phyloP scores from a whole-genome alignment of 106 monocot genomes.

The Narthecium ossifragum region DNA sequence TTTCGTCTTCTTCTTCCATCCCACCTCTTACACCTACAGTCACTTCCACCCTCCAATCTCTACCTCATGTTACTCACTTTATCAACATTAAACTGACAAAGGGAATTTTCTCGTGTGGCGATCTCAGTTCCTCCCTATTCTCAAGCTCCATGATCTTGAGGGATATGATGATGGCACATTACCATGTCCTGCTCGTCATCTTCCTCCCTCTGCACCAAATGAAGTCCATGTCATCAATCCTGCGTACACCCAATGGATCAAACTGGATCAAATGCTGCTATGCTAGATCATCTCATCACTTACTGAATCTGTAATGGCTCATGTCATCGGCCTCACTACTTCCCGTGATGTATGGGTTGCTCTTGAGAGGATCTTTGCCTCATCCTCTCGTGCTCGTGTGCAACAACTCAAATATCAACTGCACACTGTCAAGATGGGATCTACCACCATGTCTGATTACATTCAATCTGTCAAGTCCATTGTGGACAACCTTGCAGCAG shows the following conservation, averaged over 20 bases:
- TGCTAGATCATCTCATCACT: not conserved
- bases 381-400: not conserved
- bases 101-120: conserved; percentile 1
- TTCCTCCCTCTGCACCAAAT: conserved; percentile 3
- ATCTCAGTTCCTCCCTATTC: not conserved
- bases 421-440: not conserved
- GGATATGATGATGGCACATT: not conserved
- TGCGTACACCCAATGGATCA: not conserved
- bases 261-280: not conserved
- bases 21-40: too few relatives aligned
- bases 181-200: not conserved
- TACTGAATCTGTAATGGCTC: not conserved
- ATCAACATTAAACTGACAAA: conserved; percentile 3
- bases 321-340: not conserved
- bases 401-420: not conserved
- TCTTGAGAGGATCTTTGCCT: conserved; percentile 1
- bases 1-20: too few relatives aligned
- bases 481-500: not conserved
- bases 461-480: not conserved
- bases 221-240: not conserved
- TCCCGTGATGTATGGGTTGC: conserved; percentile 2
- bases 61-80: not conserved
- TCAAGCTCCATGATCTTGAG: not conserved
- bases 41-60: not conserved
- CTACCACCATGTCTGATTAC: not conserved